These are phyloP conservation scores for Paramecium tetraurelia DNA, from an alignment of 73 alveolate species.

Conservation along the genomic window DNA sequence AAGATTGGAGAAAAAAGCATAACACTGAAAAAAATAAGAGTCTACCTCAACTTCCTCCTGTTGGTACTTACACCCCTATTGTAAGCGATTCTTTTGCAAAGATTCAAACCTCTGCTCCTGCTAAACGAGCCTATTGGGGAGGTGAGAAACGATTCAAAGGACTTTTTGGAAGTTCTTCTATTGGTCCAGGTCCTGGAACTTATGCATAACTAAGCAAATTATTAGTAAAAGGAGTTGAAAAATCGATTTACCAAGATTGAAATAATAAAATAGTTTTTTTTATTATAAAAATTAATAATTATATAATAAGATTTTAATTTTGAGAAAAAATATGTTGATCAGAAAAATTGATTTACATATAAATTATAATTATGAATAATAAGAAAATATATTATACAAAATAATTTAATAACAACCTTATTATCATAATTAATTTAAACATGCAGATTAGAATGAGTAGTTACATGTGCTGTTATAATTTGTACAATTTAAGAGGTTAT, in stretches of 20 bases:
- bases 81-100: conserved; percentile 16
- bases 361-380: too few species aligned
- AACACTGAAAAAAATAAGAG: not conserved
- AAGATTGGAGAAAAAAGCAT: conserved; percentile 19
- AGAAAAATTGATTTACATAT: too few species aligned
- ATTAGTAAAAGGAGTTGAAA: conserved; percentile 8
- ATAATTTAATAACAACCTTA: too few species aligned
- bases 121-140: conserved; percentile 35
- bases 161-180: not conserved
- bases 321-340: not conserved
- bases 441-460: too few species aligned
- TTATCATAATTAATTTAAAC: too few species aligned
- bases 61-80: conserved; percentile 29
- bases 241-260: conserved; percentile 18
- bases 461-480: too few species aligned
- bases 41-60: conserved; percentile 12
- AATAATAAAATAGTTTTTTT: not conserved
- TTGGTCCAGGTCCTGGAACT: conserved; percentile 38
- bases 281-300: not conserved
- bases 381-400: too few species aligned
- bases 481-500: too few species aligned
- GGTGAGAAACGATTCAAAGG: conserved; percentile 27
- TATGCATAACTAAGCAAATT: conserved; percentile 33
- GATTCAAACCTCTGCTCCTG: not conserved
- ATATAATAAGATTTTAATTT: not conserved